phyloP scores from a whole-genome alignment of 2,329 filamentous ascomycete genomes.

The Amylocarpus encephaloides region DNA sequence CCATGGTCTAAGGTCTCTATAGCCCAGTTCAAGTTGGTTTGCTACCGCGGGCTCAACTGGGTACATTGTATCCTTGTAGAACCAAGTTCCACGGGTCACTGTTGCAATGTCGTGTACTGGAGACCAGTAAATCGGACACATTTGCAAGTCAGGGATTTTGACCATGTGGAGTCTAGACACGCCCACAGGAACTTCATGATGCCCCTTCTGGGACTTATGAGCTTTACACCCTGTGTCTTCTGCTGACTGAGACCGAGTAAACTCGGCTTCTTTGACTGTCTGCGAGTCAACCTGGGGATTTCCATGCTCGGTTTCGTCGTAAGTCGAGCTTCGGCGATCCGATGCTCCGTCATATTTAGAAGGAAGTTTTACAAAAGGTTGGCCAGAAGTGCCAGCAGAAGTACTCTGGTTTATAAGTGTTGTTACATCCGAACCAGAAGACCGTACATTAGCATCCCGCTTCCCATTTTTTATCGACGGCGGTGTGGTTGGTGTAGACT shows the following conservation, averaged over 20 bases:
- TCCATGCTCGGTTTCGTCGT: conserved; percentile 2
- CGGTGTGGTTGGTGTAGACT: background rate
- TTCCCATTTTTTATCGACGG: background rate
- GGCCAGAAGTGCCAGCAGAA: conserved; percentile 39
- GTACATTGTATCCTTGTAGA: conserved; percentile 91
- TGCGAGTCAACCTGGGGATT: conserved; percentile 2
- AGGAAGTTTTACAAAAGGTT: conserved; percentile 41
- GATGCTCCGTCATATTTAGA: conserved; percentile 14
- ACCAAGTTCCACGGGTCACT: conserved; percentile 88
- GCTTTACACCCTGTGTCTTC: conserved; percentile 25
- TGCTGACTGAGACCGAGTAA: conserved; percentile 16
- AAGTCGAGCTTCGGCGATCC: background rate
- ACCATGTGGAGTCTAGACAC: conserved; percentile 87
- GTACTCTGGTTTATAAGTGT: conserved; percentile 3
- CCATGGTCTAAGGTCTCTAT: conserved; percentile 79
- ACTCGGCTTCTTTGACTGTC: conserved; percentile 13
- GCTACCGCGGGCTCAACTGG: conserved; percentile 80
- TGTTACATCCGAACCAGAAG: background rate
- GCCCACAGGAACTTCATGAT: conserved; percentile 69
- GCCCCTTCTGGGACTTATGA: conserved; percentile 27
- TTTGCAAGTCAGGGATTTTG: conserved; percentile 70
- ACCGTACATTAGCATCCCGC: background rate
- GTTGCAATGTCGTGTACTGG: conserved; percentile 82
- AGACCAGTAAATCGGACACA: conserved; percentile 98
- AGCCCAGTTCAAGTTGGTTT: conserved; percentile 89